Evolutionary conservation across 208 protist species (phyloP).

Genomic region (Acanthamoeba royreba): DNA sequence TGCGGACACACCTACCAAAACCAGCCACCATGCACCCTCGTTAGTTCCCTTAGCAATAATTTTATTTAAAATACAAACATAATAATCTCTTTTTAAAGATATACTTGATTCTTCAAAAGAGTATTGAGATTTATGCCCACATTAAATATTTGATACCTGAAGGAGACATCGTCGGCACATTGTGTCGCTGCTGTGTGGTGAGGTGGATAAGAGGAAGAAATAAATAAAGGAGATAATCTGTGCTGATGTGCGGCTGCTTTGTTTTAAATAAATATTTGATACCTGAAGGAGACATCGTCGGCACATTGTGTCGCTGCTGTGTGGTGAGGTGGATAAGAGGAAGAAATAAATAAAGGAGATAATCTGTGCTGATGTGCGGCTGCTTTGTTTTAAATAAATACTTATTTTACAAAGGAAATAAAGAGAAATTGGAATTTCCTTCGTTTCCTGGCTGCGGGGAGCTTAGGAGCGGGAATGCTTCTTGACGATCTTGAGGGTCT

Average conservation of each 20-base stretch:
- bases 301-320: neutral
- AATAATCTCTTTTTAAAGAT: neutral
- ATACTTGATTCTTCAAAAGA: neutral
- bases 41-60: too few relatives aligned
- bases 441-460: too few relatives aligned
- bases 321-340: neutral
- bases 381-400: too few relatives aligned
- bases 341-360: neutral
- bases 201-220: neutral
- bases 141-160: too few relatives aligned
- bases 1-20: neutral
- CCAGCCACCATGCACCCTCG: neutral
- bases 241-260: too few relatives aligned
- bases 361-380: too few relatives aligned
- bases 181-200: neutral
- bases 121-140: too few relatives aligned
- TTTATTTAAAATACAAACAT: too few relatives aligned
- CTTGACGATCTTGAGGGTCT: conserved; percentile 18
- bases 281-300: conserved; percentile 5
- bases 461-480: too few relatives aligned
- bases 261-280: too few relatives aligned
- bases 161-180: conserved; percentile 33
- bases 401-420: neutral
- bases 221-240: neutral
- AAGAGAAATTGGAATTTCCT: neutral